Evolutionary conservation across 306 rosid genomes (phyloP).

Genomic region (Cercis canadensis): DNA sequence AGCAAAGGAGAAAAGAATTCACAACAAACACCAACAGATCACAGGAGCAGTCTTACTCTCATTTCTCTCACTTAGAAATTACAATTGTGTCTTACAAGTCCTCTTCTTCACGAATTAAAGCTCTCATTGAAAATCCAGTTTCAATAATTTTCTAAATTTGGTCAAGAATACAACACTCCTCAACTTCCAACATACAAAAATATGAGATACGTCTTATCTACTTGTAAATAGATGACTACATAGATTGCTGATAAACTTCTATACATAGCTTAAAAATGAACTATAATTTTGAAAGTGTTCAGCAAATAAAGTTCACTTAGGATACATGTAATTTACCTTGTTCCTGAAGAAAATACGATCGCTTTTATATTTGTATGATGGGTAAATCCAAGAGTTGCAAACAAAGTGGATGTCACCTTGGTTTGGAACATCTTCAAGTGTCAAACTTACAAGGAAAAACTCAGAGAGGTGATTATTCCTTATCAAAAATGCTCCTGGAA

Average conservation of each 20-base stretch:
- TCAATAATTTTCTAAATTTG: not conserved
- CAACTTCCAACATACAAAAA: no score
- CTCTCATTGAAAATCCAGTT: not conserved
- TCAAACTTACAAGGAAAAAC: constrained; percentile 66
- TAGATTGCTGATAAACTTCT: no score
- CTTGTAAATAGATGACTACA: no score
- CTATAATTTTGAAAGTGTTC: no score
- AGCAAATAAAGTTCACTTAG: not conserved
- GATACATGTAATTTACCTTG: constrained; percentile 52
- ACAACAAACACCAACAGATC: no score
- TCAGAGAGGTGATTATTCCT: constrained; percentile 70
- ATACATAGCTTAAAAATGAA: no score
- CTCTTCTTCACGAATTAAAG: not conserved
- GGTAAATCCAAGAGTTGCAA: constrained; percentile 92
- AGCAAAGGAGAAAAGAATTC: no score
- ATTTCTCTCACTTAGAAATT: no score
- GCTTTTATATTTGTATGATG: constrained; percentile 55
- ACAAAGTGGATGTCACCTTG: constrained; percentile 63
- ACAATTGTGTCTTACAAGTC: no score
- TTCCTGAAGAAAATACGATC: constrained; percentile 82
- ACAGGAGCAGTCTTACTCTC: no score
- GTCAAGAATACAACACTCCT: not conserved
- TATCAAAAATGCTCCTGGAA: constrained; percentile 75
- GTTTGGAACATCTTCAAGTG: constrained; percentile 74
- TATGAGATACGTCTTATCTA: no score